Evolutionary conservation across 495 filamentous ascomycete genomes (phyloP).

Genomic region (Podospora sp.): DNA sequence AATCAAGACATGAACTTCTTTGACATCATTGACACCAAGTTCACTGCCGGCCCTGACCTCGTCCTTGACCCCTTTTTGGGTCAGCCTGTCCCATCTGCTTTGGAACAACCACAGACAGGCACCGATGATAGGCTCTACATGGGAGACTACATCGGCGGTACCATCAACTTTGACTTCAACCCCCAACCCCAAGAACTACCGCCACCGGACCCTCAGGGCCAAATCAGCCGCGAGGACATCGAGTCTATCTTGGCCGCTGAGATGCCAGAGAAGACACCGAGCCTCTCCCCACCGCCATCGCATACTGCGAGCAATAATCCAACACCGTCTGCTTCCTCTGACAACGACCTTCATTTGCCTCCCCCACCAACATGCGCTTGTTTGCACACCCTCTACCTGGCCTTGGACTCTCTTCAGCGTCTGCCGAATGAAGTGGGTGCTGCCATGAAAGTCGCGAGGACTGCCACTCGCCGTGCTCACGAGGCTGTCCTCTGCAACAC

Average conservation of each 20-base stretch:
- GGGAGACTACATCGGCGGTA: slow-evolving; percentile 17
- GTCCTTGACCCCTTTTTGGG: background rate
- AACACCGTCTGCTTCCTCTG: background rate
- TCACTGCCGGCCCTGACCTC: background rate
- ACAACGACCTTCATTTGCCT: background rate
- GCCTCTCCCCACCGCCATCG: slow-evolving; percentile 28
- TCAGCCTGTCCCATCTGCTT: background rate
- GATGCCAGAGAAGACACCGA: slow-evolving; percentile 18
- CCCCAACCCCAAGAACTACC: slow-evolving; percentile 14
- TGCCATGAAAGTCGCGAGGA: slow-evolving; percentile 59
- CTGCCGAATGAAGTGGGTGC: slow-evolving; percentile 44
- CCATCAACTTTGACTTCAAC: slow-evolving; percentile 23
- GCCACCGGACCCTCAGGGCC: slow-evolving; percentile 23
- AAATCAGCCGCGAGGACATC: slow-evolving; percentile 25
- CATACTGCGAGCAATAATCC: background rate
- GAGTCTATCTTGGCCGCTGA: slow-evolving; percentile 15
- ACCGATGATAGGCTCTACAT: background rate
- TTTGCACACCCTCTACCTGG: slow-evolving; percentile 45
- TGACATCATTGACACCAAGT: slow-evolving; percentile 32
- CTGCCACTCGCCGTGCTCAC: slow-evolving; percentile 57
- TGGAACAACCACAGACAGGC: background rate
- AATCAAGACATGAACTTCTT: slow-evolving; percentile 36
- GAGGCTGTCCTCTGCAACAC: slow-evolving; percentile 60
- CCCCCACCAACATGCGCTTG: slow-evolving; percentile 37
- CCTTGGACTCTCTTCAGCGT: slow-evolving; percentile 49